Evolutionary conservation across 1,284 basidiomycete species (phyloP), one percentile per base, ranked within the genome.

Genomic region (Ganoderma boninense): DNA sequence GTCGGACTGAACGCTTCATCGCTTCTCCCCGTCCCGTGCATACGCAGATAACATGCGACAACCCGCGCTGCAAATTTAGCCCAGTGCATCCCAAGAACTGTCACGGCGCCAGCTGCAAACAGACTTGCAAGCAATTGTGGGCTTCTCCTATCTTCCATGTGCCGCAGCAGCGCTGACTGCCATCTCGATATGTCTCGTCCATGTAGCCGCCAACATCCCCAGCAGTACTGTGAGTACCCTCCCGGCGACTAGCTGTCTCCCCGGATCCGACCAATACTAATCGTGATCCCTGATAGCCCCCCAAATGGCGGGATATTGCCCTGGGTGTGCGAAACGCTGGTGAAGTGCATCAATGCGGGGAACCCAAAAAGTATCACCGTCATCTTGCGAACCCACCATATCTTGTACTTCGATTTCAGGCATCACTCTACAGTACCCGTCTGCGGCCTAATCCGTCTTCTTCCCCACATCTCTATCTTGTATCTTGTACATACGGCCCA

Each of bases 71-170:
- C 70, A 75, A 71, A 52, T 79, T 79, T 71, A 79, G 78, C 67
- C 74, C 75, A 2, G 62, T 60, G 59, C 78, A 79, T 44, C 73
- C 77, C 14, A 70, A 67, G 62, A 70, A 18, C 64, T 78, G 78
- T 62, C 23, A 66, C 35, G 76, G 77, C 8, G 54, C 73, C 1
- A 56, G 68, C 23, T 79, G 78, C 75, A 79, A 78, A 57, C 74
- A 76, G 62, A 77, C 72, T n/a, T 79, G 78, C 69, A 78, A 76
- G 73, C 78, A 79, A 57, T 78, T 74, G 78, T 79, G 54, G 63
- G 76, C 71, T 49, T 26, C 18, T 32, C 26, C 60, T 16, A 62
- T 59, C 32, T 56, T 64, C 60, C 49, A 32, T 35, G 60, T 38
- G 44, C 3, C 26, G 10, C 40, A 44, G 65, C 8, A 44, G 60